Percentiles rank a stretch among this genome's conserved stretches.
phyloP scores from a whole-genome alignment of 2,329 filamentous ascomycete species.

The Laburnicola sp. region DNA sequence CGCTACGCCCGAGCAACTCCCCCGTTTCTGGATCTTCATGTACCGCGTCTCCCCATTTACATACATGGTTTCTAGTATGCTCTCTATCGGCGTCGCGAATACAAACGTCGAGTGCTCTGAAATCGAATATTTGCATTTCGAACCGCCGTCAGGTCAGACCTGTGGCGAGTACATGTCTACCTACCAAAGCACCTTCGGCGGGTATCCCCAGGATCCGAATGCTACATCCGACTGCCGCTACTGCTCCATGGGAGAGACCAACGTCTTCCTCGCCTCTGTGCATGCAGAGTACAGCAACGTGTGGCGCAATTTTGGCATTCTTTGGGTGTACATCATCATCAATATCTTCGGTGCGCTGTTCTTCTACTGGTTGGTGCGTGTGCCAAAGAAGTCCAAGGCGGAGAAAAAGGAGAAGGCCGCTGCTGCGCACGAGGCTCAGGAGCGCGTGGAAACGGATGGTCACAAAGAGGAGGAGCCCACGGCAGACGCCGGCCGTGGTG shows the following conservation, averaged over 20 bases:
- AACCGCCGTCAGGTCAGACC: constrained; percentile 57
- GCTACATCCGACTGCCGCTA: constrained; percentile 3
- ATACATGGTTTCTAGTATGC: constrained; percentile 73
- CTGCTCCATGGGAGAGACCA: background rate
- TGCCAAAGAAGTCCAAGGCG: constrained; percentile 57
- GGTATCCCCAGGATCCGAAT: constrained; percentile 5
- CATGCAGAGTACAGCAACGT: background rate
- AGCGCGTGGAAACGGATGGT: no score
- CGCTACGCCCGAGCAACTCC: constrained; percentile 61
- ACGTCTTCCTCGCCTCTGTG: constrained; percentile 1
- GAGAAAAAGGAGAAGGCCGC: constrained; percentile 31
- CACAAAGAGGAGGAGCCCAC: no score
- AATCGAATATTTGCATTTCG: constrained; percentile 68
- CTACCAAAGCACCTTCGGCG: constrained; percentile 9
- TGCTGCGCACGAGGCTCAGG: background rate
- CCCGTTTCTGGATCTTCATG: constrained; percentile 78
- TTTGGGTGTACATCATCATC: constrained; percentile 57
- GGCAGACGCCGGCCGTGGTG: no score
- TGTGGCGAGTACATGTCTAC: constrained; percentile 39
- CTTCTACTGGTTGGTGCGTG: constrained; percentile 59
- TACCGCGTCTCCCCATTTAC: constrained; percentile 78
- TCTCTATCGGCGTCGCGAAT: constrained; percentile 68
- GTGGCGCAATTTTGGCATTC: constrained; percentile 59
- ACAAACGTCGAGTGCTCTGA: constrained; percentile 63
- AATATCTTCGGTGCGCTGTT: constrained; percentile 46